Evolutionary conservation across 331 rosid species (phyloP), one percentile per base, ranked within the genome.

Genomic region (Rhamnella rubrinervis): DNA sequence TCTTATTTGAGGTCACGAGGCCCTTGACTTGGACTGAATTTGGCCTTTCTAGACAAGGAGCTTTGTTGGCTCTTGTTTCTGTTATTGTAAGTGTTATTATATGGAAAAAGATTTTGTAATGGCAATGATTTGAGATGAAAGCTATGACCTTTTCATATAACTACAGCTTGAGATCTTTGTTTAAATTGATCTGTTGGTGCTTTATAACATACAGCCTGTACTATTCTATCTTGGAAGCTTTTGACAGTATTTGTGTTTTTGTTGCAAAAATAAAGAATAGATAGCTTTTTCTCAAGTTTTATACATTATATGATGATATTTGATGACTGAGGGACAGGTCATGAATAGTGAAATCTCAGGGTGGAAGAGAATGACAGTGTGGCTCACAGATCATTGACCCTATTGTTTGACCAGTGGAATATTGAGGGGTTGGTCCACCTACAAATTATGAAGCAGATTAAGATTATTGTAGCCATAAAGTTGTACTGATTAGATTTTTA

Each of bases 11-110:
- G 74, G 85, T 91, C 52, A 77, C 86, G 11, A 85, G 65, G 75
- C 97, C 93, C 61, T 78, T 91, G 84, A 83, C 87, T 7, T 89
- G 96, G 97, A 68, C 65, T 6, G 92, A 91, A 71, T 91, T 87
- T 67, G 74, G 82, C 90, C 85, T 78, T 79, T 91, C 91, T 5
- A 77, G 89, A 76, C 84, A 83, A 72, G 97, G 97, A 62, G 97
- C 80, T 10, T 65, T 66, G 20, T 64, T 73, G 19, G 65, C 65
- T 73, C 80, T 89, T 17, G 79, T 71, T 57, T 80, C 87, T 51
- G 62, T 86, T 63, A 52, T 76, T 39, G 62, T 79, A 8, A 84
- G 91, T 58, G 84, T 84, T 73, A 73, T 85, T 75, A n/a, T 81
- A 44, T 85, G 75, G 72, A 62, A 64, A 19, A 87, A 78, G 70